Evolutionary conservation across 2,329 filamentous ascomycete genomes (phyloP).

Genomic region (Fusarium transvaalense): DNA sequence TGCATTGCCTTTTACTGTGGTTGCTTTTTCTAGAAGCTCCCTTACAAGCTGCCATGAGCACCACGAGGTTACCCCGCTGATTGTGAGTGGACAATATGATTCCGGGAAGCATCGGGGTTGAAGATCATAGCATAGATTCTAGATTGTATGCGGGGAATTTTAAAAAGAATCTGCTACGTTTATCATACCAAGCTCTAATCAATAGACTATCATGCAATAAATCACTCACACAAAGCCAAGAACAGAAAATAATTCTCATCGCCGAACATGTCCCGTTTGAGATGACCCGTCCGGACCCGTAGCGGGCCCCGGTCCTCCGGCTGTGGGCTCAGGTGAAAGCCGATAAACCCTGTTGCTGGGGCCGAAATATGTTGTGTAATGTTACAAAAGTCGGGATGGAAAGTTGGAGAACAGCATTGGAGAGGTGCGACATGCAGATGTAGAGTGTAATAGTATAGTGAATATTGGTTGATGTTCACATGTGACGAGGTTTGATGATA

Average conservation of each 20-base stretch:
- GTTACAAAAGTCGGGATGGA: constrained; percentile 8
- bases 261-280: constrained; percentile 41
- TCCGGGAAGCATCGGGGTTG: constrained; percentile 23
- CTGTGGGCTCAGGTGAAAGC: constrained; percentile 38
- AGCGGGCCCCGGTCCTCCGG: constrained; percentile 35
- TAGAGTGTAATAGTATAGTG: neutral
- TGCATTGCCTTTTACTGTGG: neutral
- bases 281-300: constrained; percentile 28
- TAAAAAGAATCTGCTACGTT: neutral
- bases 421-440: constrained; percentile 30
- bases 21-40: constrained; percentile 11
- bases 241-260: constrained; percentile 12
- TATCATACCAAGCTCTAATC: neutral
- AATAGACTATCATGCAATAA: neutral
- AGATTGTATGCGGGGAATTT: constrained; percentile 28
- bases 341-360: constrained; percentile 35
- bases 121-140: constrained; percentile 18
- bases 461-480: neutral
- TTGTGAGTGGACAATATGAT: constrained; percentile 43
- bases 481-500: neutral
- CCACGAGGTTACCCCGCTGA: constrained; percentile 46
- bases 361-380: constrained; percentile 20
- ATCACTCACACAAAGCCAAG: neutral
- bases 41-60: constrained; percentile 14
- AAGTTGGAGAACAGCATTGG: constrained; percentile 35